Percentiles rank a stretch among this genome's conserved stretches.
Conservation (phyloP, 345 rosid species). For the Boechera stricta region DNA sequence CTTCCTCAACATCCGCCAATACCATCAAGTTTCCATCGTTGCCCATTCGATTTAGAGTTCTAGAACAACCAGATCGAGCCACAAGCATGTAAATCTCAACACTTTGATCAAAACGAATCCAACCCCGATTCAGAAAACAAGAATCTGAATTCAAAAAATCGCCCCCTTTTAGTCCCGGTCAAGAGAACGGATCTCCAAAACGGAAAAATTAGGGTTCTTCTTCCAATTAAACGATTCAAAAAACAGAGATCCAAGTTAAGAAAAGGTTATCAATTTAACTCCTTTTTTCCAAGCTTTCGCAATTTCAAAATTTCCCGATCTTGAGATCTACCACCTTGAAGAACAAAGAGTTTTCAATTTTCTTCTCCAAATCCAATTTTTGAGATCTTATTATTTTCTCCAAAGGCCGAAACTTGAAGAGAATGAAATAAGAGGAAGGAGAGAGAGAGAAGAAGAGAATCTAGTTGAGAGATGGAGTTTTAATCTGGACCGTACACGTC, state of each 20-base stretch:
- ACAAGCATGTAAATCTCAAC: constrained; percentile 36
- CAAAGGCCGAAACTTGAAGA: constrained; percentile 16
- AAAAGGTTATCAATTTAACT: neutral
- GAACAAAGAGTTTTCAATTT: constrained; percentile 5
- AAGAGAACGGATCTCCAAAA: constrained; percentile 27
- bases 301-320: constrained; percentile 40
- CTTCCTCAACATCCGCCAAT: constrained; percentile 77
- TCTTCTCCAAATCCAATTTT: constrained; percentile 2
- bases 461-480: constrained; percentile 32
- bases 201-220: constrained; percentile 38
- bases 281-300: neutral
- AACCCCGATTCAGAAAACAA: neutral
- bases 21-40: constrained; percentile 49
- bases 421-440: neutral
- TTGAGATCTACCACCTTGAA: constrained; percentile 15
- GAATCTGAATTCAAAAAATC: constrained; percentile 13
- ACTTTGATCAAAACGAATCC: constrained; percentile 6
- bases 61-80: constrained; percentile 43
- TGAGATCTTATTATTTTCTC: constrained; percentile 7
- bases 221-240: constrained; percentile 23
- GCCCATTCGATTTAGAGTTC: constrained; percentile 52
- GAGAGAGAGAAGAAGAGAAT: constrained; percentile 42
- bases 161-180: neutral
- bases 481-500: constrained; percentile 89
- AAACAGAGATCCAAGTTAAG: constrained; percentile 35